phyloP scores from a whole-genome alignment of 805 yeast genomes.

The Starmerella vitae region DNA sequence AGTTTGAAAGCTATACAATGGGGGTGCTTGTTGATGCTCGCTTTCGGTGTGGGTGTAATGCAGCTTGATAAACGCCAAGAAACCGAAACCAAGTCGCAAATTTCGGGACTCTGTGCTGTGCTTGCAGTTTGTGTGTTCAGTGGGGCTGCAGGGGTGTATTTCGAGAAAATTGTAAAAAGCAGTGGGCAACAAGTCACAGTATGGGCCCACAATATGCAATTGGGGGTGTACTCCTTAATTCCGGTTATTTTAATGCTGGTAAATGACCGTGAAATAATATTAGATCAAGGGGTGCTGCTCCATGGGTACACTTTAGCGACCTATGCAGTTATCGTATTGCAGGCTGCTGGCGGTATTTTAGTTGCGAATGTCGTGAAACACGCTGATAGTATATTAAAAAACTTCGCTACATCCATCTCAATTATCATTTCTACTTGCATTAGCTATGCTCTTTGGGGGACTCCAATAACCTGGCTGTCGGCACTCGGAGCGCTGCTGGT shows the following conservation, averaged over 20 bases:
- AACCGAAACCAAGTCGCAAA: conserved; percentile 12
- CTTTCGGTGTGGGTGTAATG: conserved; percentile 31
- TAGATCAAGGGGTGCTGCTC: conserved; percentile 30
- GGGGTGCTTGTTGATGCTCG: conserved; percentile 28
- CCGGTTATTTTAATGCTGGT: conserved; percentile 31
- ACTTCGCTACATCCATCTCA: conserved; percentile 32
- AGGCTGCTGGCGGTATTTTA: conserved; percentile 32
- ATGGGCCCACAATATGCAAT: conserved; percentile 33
- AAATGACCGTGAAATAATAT: conserved; percentile 28
- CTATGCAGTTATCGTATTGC: conserved; percentile 29
- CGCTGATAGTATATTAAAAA: conserved; percentile 33
- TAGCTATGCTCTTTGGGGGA: conserved; percentile 28
- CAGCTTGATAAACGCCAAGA: conserved; percentile 26
- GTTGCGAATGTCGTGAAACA: conserved; percentile 33
- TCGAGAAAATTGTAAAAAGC: conserved; percentile 32
- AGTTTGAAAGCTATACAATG: conserved; percentile 27
- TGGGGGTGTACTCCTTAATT: conserved; percentile 29
- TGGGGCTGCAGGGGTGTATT: conserved; percentile 34
- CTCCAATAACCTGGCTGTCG: conserved; percentile 27
- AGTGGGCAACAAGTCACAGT: conserved; percentile 26
- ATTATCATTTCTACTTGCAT: conserved; percentile 31
- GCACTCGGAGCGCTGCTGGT: conserved; percentile 28
- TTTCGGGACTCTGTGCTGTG: conserved; percentile 29
- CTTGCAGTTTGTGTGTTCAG: conserved; percentile 29
- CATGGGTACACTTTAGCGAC: conserved; percentile 30